Evolutionary conservation across 2,329 filamentous ascomycete genomes (phyloP).

Genomic region (Beauveria medogensis): DNA sequence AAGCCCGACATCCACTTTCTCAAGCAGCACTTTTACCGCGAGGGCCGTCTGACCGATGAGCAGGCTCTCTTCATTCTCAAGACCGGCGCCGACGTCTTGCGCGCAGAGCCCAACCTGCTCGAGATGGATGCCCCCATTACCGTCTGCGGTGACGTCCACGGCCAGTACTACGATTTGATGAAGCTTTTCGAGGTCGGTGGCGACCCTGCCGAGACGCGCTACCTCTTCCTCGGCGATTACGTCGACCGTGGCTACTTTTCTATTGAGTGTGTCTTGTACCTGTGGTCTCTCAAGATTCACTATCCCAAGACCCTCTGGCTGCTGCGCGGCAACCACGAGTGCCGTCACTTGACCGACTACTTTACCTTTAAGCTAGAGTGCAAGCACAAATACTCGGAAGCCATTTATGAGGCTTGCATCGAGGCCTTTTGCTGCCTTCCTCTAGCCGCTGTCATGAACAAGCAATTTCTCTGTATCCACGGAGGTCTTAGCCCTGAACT

Average conservation of each 20-base stretch:
- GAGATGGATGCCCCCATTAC: conserved; percentile 99
- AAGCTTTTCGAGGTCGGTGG: conserved; percentile 98
- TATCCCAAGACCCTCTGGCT: conserved; percentile 97
- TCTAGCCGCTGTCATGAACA: conserved; percentile 97
- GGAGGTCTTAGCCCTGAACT: conserved; percentile 92
- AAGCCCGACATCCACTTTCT: conserved; percentile 93
- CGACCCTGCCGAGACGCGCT: conserved; percentile 90
- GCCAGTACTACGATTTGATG: conserved; percentile 99
- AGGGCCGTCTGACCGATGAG: conserved; percentile 93
- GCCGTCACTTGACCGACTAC: conserved; percentile 97
- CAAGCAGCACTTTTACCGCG: conserved; percentile 97
- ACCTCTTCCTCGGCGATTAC: conserved; percentile 96
- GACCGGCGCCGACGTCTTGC: conserved; percentile 78
- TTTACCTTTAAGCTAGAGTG: conserved; percentile 99
- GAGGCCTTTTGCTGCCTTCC: conserved; percentile 94
- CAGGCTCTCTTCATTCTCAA: conserved; percentile 94
- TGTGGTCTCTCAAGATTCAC: conserved; percentile 98
- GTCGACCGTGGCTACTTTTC: conserved; percentile 98
- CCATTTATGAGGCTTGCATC: conserved; percentile 94
- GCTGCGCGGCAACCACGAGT: conserved; percentile 96
- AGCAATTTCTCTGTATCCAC: conserved; percentile 98
- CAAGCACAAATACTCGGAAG: conserved; percentile 98
- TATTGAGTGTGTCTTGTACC: conserved; percentile 96
- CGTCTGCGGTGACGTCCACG: conserved; percentile 95
- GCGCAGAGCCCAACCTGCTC: conserved; percentile 85